A percentile compares a stretch with the other conserved stretches of the same genome.
These are phyloP conservation scores for Hypsizygus ulmarius DNA, from an alignment of 1,284 basidiomycete genomes.

Conservation along the genomic window DNA sequence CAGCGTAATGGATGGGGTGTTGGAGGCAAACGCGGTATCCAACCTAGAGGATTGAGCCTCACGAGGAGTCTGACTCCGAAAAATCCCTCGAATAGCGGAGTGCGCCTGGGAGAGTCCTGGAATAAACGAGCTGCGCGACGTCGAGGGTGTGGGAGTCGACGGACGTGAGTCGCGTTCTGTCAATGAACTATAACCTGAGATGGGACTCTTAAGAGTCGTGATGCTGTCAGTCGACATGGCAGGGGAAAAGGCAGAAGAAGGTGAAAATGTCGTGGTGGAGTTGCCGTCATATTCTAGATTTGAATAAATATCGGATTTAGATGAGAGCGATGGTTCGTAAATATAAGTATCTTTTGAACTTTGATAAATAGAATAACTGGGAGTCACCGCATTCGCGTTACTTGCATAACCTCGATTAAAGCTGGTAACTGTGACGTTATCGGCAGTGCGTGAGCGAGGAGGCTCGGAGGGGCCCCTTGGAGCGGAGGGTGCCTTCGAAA, in stretches of 20 bases:
- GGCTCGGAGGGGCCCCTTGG: constrained; percentile 17
- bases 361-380: constrained; percentile 44
- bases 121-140: constrained; percentile 20
- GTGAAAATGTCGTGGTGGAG: constrained; percentile 30
- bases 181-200: constrained; percentile 18
- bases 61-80: constrained; percentile 18
- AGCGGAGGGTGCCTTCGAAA: constrained; percentile 14
- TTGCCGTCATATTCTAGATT: constrained; percentile 42
- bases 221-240: constrained; percentile 50
- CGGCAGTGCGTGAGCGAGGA: constrained; percentile 9
- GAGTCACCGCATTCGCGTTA: constrained; percentile 18
- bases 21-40: constrained; percentile 7
- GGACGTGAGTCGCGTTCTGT: constrained; percentile 17
- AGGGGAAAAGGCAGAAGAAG: constrained; percentile 44
- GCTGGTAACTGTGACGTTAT: constrained; percentile 13
- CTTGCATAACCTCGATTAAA: constrained; percentile 17
- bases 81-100: constrained; percentile 23
- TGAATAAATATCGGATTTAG: constrained; percentile 51
- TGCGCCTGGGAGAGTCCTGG: constrained; percentile 27
- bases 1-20: constrained; percentile 12
- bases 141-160: constrained; percentile 15
- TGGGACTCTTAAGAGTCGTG: constrained; percentile 37
- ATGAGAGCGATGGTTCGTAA: constrained; percentile 55
- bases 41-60: constrained; percentile 11
- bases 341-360: constrained; percentile 47